A percentile compares a stretch with the other conserved stretches of the same genome.
phyloP scores from a whole-genome alignment of 805 yeast genomes.

The Wickerhamomyces bovis region DNA sequence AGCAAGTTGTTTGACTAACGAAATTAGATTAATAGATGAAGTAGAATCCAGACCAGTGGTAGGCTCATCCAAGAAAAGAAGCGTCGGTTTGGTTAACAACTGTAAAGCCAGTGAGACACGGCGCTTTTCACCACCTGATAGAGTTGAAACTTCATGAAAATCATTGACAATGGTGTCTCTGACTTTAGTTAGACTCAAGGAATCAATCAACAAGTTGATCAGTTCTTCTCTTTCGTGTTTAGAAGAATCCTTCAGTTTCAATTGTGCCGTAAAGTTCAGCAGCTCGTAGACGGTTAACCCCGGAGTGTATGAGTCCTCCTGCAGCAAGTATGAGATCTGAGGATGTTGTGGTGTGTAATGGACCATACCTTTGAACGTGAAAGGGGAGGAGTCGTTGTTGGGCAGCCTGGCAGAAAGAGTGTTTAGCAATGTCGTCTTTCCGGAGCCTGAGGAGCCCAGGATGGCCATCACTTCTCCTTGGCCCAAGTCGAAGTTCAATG shows the following conservation, averaged over 20 bases:
- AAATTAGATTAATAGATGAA: slow-evolving; percentile 60
- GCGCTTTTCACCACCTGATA: slow-evolving; percentile 84
- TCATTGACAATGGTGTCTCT: slow-evolving; percentile 44
- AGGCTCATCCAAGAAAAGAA: slow-evolving; percentile 79
- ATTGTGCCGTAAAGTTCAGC: slow-evolving; percentile 60
- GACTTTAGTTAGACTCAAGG: slow-evolving; percentile 62
- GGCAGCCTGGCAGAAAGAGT: slow-evolving; percentile 49
- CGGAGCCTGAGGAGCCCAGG: slow-evolving; percentile 85
- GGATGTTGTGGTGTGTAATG: slow-evolving; percentile 25
- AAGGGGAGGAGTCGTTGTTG: slow-evolving; percentile 19
- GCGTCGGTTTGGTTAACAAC: slow-evolving; percentile 66
- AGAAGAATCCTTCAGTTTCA: slow-evolving; percentile 49
- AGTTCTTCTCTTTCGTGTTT: slow-evolving; percentile 38
- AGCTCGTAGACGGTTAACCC: slow-evolving; percentile 71
- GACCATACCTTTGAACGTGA: slow-evolving; percentile 38
- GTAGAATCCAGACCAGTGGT: slow-evolving; percentile 83
- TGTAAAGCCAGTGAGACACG: slow-evolving; percentile 75
- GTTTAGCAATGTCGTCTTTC: slow-evolving; percentile 76
- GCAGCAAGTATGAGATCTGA: slow-evolving; percentile 56
- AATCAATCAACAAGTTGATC: slow-evolving; percentile 54
- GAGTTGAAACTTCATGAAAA: slow-evolving; percentile 36
- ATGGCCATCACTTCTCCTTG: slow-evolving; percentile 68
- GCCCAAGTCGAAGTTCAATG: slow-evolving; percentile 54
- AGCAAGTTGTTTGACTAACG: slow-evolving; percentile 48
- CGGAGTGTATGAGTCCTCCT: slow-evolving; percentile 68